Evolutionary conservation across 2,329 filamentous ascomycete genomes (phyloP), one percentile per base, ranked within the genome.

Genomic region (Fusarium sp.): DNA sequence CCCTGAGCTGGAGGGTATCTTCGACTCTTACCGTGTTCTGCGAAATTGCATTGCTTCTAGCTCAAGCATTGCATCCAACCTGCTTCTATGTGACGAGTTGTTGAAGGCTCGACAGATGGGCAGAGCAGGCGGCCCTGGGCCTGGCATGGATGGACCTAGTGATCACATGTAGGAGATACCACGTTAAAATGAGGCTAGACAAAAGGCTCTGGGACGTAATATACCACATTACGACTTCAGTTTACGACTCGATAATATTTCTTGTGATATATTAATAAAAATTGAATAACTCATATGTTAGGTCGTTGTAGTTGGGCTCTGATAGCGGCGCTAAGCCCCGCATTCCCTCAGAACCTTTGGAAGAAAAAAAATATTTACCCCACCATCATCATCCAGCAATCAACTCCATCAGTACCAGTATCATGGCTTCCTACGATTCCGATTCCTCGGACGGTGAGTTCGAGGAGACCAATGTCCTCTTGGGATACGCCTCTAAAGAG

Each of bases 41-140:
- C 89, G 96, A 74, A 98, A 98, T 85, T 94, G 91, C 80, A 90
- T 99, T 69, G 94, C 96, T 5, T 98, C 95, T 34, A 96, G 94
- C 81, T 92, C 95, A 27, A 94, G 96, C 70, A 99, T 99, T 77
- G 95, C 96, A 8, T 95, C 93, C 12, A 99, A 99, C 83, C 85
- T 99, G 71, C 85, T 99, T 72, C 88, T 99, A 52, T 99, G 96
- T 78, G 96, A 99, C 78, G 96, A 99, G 86, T 88, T 99, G 85
- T 86, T 99, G 76, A 99, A 99, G 87, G 96, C 96, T 67, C 89
- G 96, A 80, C 95, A 99, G 85, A 99, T 99, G 96, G 91, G 88
- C 51, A 85, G 89, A 77, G 82, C 85, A 81, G 86, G 83, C 42
- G 88, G 88, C 24, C 89, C 89, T 4, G 89, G 89, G 9, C 88